Percentiles rank a stretch among this genome's conserved stretches.
Evolutionary conservation across 2,329 filamentous ascomycete species (phyloP).

Genomic region (Didymella keratinophila): DNA sequence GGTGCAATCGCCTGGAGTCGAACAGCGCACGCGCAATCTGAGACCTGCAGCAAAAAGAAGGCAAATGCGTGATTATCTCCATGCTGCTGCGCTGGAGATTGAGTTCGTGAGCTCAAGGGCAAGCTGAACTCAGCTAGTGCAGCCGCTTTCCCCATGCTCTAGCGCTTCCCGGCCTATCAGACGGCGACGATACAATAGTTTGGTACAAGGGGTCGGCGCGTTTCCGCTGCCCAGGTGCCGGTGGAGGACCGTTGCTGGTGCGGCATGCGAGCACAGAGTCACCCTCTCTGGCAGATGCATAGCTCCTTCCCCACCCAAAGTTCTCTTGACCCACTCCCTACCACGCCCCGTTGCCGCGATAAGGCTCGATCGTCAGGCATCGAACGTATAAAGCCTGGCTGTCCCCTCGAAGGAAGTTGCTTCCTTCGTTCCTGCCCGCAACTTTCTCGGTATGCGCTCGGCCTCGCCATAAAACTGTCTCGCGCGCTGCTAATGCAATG

Average conservation of each 20-base stretch:
- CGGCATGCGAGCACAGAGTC: constrained; percentile 27
- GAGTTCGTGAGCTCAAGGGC: constrained; percentile 8
- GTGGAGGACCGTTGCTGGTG: neutral
- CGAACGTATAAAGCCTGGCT: constrained; percentile 27
- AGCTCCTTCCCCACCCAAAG: constrained; percentile 21
- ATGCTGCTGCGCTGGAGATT: constrained; percentile 4
- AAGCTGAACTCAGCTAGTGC: constrained; percentile 12
- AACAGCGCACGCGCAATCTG: constrained; percentile 22
- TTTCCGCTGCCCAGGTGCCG: constrained; percentile 10
- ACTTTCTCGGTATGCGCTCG: constrained; percentile 42
- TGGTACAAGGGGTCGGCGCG: constrained; percentile 13
- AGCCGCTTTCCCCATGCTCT: constrained; percentile 19
- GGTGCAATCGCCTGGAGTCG: constrained; percentile 11
- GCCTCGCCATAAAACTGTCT: constrained; percentile 28
- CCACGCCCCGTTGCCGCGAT: constrained; percentile 18
- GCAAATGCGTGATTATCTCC: neutral
- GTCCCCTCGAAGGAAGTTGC: constrained; percentile 22
- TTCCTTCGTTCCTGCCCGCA: constrained; percentile 33
- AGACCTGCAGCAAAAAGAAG: constrained; percentile 12
- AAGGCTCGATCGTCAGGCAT: constrained; percentile 24
- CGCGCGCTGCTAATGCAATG: constrained; percentile 35
- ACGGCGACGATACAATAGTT: constrained; percentile 18
- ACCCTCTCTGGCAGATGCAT: constrained; percentile 19
- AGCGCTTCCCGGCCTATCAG: constrained; percentile 11
- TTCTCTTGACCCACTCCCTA: constrained; percentile 5